phyloP scores from a whole-genome alignment of 2,329 filamentous ascomycete genomes.

The Neurospora sp. region DNA sequence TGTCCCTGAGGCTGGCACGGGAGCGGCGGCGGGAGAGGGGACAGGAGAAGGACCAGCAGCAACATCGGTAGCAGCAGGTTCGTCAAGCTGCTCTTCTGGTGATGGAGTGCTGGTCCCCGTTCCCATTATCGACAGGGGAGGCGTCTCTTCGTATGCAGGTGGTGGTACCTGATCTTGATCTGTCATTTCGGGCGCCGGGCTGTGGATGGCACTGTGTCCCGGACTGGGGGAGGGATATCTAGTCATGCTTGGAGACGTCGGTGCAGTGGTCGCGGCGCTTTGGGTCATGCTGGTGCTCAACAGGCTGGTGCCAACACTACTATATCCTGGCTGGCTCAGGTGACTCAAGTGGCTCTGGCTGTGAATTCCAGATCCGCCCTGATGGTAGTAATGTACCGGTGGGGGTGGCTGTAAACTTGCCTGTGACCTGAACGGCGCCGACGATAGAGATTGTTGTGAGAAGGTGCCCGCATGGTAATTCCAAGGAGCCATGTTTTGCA shows the following conservation, averaged over 20 bases:
- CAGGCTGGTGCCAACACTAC: not conserved
- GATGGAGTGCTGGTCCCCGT: not conserved
- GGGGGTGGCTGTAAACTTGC: not conserved
- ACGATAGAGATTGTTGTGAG: not conserved
- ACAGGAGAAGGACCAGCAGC: not conserved
- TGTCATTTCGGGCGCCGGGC: not conserved
- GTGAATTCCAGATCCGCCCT: not conserved
- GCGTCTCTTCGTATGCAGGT: not conserved
- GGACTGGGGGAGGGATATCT: not conserved
- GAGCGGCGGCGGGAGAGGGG: not conserved
- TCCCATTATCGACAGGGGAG: not conserved
- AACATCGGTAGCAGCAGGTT: not conserved
- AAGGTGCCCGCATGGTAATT: not conserved
- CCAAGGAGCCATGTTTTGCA: not conserved
- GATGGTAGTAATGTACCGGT: not conserved
- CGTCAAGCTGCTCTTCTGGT: not conserved
- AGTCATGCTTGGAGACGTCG: not conserved
- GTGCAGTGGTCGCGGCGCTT: not conserved
- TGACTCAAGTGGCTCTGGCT: not conserved
- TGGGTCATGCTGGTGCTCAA: not conserved
- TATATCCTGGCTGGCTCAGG: not conserved
- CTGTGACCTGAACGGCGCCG: not conserved
- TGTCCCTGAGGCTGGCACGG: not conserved
- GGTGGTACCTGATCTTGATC: not conserved
- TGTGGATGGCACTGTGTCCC: not conserved